Conservation (phyloP, 2,329 filamentous ascomycete species). For the Coniochaeta sp. region DNA sequence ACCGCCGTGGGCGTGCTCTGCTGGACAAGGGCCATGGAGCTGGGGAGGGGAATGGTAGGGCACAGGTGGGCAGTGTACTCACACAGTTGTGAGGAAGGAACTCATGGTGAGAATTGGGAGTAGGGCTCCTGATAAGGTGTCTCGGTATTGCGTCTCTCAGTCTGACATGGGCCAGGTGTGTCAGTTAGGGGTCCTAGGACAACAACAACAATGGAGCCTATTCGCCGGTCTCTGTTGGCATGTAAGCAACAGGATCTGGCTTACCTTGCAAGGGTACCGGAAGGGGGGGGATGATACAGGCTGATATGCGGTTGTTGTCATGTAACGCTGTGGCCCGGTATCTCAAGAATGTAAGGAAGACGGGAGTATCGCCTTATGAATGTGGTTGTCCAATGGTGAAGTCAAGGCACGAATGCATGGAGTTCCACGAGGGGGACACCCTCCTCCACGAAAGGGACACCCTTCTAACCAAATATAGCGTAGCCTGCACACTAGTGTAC, state of each 20-base stretch:
- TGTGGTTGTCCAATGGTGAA: background rate
- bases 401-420: too few species aligned
- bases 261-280: background rate
- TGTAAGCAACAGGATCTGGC: background rate
- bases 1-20: background rate
- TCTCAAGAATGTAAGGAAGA: background rate
- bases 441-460: background rate
- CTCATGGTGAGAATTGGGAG: slow-evolving; percentile 47
- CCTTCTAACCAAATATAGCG: too few species aligned
- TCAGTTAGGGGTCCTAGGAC: background rate
- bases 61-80: slow-evolving; percentile 39
- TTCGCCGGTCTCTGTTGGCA: background rate
- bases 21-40: background rate
- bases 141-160: background rate
- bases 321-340: background rate
- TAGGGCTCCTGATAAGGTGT: background rate
- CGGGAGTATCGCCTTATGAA: background rate
- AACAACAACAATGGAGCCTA: background rate
- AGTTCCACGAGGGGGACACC: background rate
- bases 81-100: slow-evolving; percentile 78
- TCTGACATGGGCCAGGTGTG: background rate
- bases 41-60: slow-evolving; percentile 19
- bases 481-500: too few species aligned
- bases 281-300: background rate
- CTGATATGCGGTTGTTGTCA: background rate